Evolutionary conservation across 1,284 basidiomycete genomes (phyloP).

Genomic region (Tranzscheliella williamsii): DNA sequence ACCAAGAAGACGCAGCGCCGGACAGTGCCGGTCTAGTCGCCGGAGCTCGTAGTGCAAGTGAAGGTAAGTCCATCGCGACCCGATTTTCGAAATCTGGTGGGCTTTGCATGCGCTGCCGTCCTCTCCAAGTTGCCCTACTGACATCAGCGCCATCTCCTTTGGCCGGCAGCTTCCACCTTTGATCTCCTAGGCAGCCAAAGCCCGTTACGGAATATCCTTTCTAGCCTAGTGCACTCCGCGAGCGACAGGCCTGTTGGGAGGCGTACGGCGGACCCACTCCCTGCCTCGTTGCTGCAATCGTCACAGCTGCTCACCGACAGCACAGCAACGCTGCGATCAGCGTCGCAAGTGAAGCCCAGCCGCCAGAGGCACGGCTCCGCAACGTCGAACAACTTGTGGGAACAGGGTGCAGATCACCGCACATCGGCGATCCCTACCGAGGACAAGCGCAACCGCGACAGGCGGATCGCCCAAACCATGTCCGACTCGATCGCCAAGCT

Average conservation of each 20-base stretch:
- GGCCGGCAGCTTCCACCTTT: no score
- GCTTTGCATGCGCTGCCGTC: no score
- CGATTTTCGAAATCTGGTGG: no score
- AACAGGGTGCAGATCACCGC: neutral
- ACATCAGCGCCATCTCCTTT: no score
- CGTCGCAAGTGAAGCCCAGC: neutral
- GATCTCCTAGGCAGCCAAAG: no score
- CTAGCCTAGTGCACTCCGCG: no score
- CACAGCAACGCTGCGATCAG: slow-evolving; percentile 5
- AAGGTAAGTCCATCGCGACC: neutral
- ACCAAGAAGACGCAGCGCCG: neutral
- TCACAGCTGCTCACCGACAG: slow-evolving; percentile 17
- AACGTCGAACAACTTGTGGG: no score
- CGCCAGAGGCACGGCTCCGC: no score
- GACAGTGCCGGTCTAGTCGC: neutral
- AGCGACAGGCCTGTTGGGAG: slow-evolving; percentile 2
- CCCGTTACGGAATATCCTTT: no score
- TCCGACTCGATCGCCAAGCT: slow-evolving; percentile 28
- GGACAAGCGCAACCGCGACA: slow-evolving; percentile 24
- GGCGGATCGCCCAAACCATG: slow-evolving; percentile 13
- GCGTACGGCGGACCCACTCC: slow-evolving; percentile 1
- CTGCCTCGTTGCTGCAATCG: slow-evolving; percentile 12
- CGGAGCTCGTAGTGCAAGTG: neutral
- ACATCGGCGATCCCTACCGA: slow-evolving; percentile 26
- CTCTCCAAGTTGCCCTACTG: no score